A percentile compares a stretch with the other conserved stretches of the same genome.
Evolutionary conservation across 805 yeast species (phyloP).

Genomic region (Phaffomyces antillensis): DNA sequence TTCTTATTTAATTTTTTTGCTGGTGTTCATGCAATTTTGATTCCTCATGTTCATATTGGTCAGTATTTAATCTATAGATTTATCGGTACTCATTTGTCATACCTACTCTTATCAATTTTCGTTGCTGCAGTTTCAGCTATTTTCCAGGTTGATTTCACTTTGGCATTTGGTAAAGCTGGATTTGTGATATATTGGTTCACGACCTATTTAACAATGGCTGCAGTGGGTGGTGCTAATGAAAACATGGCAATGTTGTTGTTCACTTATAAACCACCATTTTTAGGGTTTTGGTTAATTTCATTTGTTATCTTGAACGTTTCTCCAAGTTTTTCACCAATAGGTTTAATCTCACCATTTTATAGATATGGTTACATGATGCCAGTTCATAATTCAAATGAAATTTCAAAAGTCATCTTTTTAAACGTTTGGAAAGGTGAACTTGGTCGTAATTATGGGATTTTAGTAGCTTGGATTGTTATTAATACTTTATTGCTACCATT

Average conservation of each 20-base stretch:
- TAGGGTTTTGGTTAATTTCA: conserved; percentile 66
- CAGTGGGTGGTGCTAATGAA: conserved; percentile 73
- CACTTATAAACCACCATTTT: conserved; percentile 49
- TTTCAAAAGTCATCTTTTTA: conserved; percentile 52
- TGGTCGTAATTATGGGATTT: conserved; percentile 55
- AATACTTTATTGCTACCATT: conserved; percentile 39
- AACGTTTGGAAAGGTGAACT: conserved; percentile 47
- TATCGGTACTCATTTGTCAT: conserved; percentile 42
- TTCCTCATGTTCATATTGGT: conserved; percentile 34
- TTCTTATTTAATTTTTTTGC: conserved; percentile 58
- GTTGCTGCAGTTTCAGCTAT: conserved; percentile 58
- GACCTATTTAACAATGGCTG: conserved; percentile 60
- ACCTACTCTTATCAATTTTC: conserved; percentile 49
- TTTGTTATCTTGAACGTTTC: conserved; percentile 67
- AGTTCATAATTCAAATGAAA: conserved; percentile 56
- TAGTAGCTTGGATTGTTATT: conserved; percentile 54
- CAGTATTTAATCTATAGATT: conserved; percentile 49
- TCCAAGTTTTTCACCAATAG: conserved; percentile 62
- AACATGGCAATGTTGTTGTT: conserved; percentile 47
- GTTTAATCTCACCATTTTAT: conserved; percentile 47
- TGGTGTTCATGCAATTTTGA: conserved; percentile 44
- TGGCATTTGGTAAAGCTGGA: conserved; percentile 59
- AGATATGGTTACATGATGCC: conserved; percentile 66
- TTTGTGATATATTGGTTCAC: conserved; percentile 71
- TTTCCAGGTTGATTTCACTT: conserved; percentile 54